phyloP scores from a whole-genome alignment of 2,329 filamentous ascomycete genomes.

The Botrytis cinerea region DNA sequence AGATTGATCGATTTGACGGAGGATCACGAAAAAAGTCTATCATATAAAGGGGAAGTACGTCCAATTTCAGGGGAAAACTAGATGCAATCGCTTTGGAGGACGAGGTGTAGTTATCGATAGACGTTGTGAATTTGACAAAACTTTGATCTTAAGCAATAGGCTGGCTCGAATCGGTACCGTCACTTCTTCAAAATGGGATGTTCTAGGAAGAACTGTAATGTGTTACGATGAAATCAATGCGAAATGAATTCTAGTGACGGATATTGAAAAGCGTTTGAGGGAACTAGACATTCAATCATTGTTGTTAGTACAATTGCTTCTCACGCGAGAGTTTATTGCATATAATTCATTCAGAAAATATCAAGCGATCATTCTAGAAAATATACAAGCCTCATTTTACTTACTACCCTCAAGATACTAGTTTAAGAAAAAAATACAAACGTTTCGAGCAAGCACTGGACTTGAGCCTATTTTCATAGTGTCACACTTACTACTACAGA shows the following conservation, averaged over 20 bases:
- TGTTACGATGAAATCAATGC: no score
- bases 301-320: neutral
- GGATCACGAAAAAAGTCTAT: neutral
- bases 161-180: neutral
- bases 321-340: neutral
- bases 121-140: neutral
- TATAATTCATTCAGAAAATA: neutral
- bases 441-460: neutral
- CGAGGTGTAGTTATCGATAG: neutral
- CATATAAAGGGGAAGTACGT: rapidly evolving
- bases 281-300: neutral
- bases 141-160: neutral
- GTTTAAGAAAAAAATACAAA: neutral
- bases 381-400: neutral
- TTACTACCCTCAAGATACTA: neutral
- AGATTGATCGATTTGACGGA: neutral
- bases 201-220: neutral
- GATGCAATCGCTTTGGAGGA: neutral
- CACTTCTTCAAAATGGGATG: neutral
- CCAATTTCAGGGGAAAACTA: neutral
- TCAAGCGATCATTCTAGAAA: neutral
- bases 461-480: no score
- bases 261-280: no score
- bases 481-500: no score
- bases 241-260: no score